Evolutionary conservation across 2,329 filamentous ascomycete genomes (phyloP).

Genomic region (Fusarium pseudonygamai): DNA sequence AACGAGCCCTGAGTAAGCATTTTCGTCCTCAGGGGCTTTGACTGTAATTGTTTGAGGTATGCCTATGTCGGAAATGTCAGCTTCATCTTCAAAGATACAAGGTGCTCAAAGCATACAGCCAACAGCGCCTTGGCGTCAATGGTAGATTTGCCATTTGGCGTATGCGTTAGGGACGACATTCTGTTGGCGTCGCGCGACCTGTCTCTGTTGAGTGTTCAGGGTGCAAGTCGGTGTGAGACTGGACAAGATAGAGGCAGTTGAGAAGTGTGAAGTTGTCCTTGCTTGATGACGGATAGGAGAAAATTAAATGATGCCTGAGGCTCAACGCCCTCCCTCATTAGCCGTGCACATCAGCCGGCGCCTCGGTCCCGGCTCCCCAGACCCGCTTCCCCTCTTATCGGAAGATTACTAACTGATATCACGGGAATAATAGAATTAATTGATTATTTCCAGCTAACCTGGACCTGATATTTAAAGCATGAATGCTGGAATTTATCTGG

Average conservation of each 20-base stretch:
- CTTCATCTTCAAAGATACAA: neutral
- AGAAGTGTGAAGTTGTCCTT: slow-evolving; percentile 1
- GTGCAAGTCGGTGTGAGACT: neutral
- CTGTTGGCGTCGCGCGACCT: neutral
- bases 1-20: slow-evolving; percentile 10
- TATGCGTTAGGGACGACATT: neutral
- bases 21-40: slow-evolving; percentile 16
- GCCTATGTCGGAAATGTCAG: neutral
- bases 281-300: slow-evolving; percentile 8
- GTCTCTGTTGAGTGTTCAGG: neutral
- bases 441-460: neutral
- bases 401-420: neutral
- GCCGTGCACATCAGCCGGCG: slow-evolving; percentile 17
- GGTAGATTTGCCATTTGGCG: neutral
- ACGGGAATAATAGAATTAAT: neutral
- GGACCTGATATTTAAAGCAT: neutral
- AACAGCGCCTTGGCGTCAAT: slow-evolving; percentile 10
- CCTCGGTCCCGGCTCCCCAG: slow-evolving; percentile 1
- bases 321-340: neutral
- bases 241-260: neutral
- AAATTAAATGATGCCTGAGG: slow-evolving; percentile 2
- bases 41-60: slow-evolving; percentile 18
- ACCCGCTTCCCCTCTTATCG: neutral
- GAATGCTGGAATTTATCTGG: no score
- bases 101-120: neutral